Evolutionary conservation across 129 eudicot species (phyloP).

Genomic region (Flaveria brownii): DNA sequence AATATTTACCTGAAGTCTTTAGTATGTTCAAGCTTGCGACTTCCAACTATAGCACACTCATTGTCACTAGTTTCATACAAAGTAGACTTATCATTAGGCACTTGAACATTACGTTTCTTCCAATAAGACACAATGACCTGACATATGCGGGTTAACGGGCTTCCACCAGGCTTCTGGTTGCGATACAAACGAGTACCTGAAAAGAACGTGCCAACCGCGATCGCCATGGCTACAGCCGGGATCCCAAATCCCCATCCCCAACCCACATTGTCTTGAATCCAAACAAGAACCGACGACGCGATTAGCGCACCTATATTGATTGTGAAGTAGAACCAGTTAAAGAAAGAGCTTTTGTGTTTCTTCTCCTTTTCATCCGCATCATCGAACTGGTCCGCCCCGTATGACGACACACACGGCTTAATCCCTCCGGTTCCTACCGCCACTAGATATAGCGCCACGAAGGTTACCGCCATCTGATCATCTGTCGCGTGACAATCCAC

Average conservation of each 20-base stretch:
- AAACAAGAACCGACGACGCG: constrained; percentile 68
- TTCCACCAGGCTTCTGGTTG: constrained; percentile 64
- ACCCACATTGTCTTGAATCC: constrained; percentile 65
- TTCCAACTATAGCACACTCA: constrained; percentile 55
- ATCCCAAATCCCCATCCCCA: constrained; percentile 89
- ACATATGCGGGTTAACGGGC: constrained; percentile 62
- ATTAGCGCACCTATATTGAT: constrained; percentile 70
- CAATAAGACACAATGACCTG: constrained; percentile 65
- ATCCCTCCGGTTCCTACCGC: constrained; percentile 80
- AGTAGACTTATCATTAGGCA: constrained; percentile 43
- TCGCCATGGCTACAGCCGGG: constrained; percentile 77
- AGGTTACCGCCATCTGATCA: constrained; percentile 39
- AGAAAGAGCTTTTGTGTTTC: constrained; percentile 58
- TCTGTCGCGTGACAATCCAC: constrained; percentile 44
- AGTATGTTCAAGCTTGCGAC: constrained; percentile 69
- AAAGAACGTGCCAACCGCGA: constrained; percentile 61
- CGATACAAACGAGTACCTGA: constrained; percentile 63
- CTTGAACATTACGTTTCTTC: constrained; percentile 40
- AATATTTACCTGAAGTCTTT: constrained; percentile 45
- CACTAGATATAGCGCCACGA: constrained; percentile 52
- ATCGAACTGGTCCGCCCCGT: constrained; percentile 75
- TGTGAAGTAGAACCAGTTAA: constrained; percentile 69
- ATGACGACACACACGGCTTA: constrained; percentile 72
- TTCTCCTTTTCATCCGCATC: constrained; percentile 59
- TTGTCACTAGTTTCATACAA: constrained; percentile 55